phyloP scores from a whole-genome alignment of 768 basidiomycete genomes.

The Trametes coccinea region DNA sequence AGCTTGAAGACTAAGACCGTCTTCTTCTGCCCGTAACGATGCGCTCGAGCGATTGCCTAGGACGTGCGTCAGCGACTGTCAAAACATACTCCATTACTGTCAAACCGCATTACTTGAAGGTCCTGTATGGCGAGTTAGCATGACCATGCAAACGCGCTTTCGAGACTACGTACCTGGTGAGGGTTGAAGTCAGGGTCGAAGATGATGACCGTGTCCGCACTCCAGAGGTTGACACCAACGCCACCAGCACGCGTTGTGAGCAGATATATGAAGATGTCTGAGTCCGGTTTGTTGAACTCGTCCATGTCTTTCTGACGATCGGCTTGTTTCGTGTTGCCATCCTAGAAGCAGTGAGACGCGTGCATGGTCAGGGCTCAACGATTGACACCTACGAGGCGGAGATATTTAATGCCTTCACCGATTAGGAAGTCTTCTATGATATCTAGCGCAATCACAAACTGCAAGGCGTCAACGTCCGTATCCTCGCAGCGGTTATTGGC shows the following conservation, averaged over 20 bases:
- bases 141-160: not conserved
- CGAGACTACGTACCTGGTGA: conserved; percentile 63
- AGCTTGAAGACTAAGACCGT: conserved; percentile 94
- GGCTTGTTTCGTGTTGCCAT: conserved; percentile 83
- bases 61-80: not conserved
- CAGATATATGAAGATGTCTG: conserved; percentile 89
- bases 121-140: conserved; percentile 50
- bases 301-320: conserved; percentile 96
- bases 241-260: conserved; percentile 93
- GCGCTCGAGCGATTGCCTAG: conserved; percentile 91
- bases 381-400: conserved; percentile 61
- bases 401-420: conserved; percentile 78
- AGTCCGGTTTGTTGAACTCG: conserved; percentile 84
- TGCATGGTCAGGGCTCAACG: not conserved
- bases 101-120: conserved; percentile 62
- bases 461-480: not conserved
- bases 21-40: conserved; percentile 94
- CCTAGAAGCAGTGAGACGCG: conserved; percentile 44
- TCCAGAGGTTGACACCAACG: conserved; percentile 87
- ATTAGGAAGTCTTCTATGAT: conserved; percentile 85
- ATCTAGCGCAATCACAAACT: conserved; percentile 89
- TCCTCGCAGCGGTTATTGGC: not conserved
- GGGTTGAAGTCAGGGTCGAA: conserved; percentile 98
- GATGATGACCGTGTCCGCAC: conserved; percentile 91
- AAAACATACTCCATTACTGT: not conserved